Evolutionary conservation across 345 rosid species (phyloP).

Genomic region (Citrus sinensis): DNA sequence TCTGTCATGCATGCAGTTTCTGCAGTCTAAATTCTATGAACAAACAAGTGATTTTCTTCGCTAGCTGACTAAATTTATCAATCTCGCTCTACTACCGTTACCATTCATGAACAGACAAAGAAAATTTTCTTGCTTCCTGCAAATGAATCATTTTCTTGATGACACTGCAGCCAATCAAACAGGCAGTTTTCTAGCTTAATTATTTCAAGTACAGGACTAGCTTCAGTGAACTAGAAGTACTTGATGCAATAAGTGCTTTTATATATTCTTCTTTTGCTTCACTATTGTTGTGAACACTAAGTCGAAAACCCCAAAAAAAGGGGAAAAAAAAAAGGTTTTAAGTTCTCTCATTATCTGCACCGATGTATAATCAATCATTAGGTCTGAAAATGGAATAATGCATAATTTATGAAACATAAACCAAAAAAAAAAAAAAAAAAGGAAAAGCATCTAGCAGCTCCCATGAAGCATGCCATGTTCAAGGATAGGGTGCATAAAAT

Average conservation of each 20-base stretch:
- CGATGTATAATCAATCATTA: slow-evolving; percentile 10
- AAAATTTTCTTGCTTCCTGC: not conserved
- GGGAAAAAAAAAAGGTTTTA: not conserved
- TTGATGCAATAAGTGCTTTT: not conserved
- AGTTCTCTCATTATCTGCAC: not conserved
- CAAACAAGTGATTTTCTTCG: not conserved
- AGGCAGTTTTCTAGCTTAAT: not conserved
- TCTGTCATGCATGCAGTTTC: not conserved
- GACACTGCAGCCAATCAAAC: not conserved
- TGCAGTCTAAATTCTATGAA: not conserved
- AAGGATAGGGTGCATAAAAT: slow-evolving; percentile 16
- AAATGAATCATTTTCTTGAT: not conserved
- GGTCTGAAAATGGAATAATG: not conserved
- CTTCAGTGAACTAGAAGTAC: not conserved
- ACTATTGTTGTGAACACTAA: not conserved
- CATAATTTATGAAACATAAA: not conserved
- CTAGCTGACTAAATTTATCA: not conserved
- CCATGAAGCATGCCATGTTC: slow-evolving; percentile 32
- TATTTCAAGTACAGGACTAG: not conserved
- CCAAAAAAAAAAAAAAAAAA: not conserved
- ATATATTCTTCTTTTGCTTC: not conserved
- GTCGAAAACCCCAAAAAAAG: not conserved
- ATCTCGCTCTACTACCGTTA: too few species aligned
- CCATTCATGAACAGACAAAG: not conserved
- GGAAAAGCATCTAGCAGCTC: slow-evolving; percentile 9